phyloP scores from a whole-genome alignment of 257 asterid genomes.

The Coffea eugenioides region DNA sequence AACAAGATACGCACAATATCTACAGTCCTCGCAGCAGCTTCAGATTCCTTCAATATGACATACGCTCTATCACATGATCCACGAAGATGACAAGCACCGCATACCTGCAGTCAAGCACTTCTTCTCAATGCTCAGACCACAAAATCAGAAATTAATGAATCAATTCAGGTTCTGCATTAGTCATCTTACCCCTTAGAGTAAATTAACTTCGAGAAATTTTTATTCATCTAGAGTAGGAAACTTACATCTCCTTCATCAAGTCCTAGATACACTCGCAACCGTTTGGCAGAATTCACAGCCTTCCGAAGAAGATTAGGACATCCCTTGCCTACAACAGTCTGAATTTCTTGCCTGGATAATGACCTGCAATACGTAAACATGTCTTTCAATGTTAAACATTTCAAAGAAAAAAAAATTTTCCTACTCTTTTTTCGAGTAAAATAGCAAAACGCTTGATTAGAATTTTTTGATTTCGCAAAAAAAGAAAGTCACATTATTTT shows the following conservation, averaged over 20 bases:
- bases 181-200: background rate
- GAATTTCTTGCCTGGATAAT: conserved; percentile 60
- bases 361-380: conserved; percentile 47
- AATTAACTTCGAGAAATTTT: background rate
- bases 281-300: conserved; percentile 82
- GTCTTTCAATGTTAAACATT: background rate
- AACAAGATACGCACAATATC: conserved; percentile 75
- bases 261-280: conserved; percentile 71
- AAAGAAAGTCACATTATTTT: background rate
- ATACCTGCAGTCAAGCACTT: conserved; percentile 51
- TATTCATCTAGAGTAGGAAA: conserved; percentile 6
- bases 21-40: conserved; percentile 69
- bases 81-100: conserved; percentile 73
- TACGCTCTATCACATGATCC: conserved; percentile 90
- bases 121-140: conserved; percentile 3
- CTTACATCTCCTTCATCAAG: conserved; percentile 86
- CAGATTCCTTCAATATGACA: conserved; percentile 52
- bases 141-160: background rate
- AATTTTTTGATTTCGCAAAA: background rate
- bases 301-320: conserved; percentile 79
- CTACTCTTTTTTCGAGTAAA: background rate
- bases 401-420: background rate
- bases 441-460: background rate
- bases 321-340: conserved; percentile 67
- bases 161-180: background rate